Conservation (phyloP, 139 green algal species). For the Axilococcus clingmanii region DNA sequence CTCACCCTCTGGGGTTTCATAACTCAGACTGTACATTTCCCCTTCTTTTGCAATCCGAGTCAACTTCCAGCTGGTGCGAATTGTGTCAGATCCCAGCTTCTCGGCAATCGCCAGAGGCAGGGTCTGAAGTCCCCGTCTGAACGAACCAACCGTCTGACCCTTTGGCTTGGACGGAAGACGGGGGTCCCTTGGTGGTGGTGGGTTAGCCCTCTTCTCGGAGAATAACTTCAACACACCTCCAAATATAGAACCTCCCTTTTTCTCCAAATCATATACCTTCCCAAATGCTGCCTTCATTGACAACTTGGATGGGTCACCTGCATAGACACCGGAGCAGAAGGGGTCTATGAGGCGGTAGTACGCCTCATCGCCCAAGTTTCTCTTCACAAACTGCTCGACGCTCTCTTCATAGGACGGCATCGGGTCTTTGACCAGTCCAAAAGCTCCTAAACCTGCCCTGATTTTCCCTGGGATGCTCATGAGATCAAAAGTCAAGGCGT, state of each 20-base stretch:
- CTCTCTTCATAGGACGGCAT: slow-evolving; percentile 78
- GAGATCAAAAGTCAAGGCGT: slow-evolving; percentile 88
- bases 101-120: slow-evolving; percentile 83
- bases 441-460: slow-evolving; percentile 80
- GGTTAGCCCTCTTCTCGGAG: slow-evolving; percentile 61
- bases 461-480: slow-evolving; percentile 89
- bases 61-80: slow-evolving; percentile 83
- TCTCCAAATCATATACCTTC: slow-evolving; percentile 83
- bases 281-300: slow-evolving; percentile 95
- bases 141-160: slow-evolving; percentile 93
- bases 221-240: slow-evolving; percentile 80
- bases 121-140: slow-evolving; percentile 74
- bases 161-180: slow-evolving; percentile 82
- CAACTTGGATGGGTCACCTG: slow-evolving; percentile 90
- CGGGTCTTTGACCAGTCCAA: slow-evolving; percentile 66
- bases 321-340: slow-evolving; percentile 98
- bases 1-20: slow-evolving; percentile 80
- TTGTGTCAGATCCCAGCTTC: slow-evolving; percentile 36
- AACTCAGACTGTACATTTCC: slow-evolving; percentile 45
- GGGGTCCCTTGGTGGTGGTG: slow-evolving; percentile 66
- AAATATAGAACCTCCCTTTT: slow-evolving; percentile 82
- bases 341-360: slow-evolving; percentile 96
- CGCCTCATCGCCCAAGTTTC: slow-evolving; percentile 94
- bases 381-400: slow-evolving; percentile 91
- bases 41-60: slow-evolving; percentile 46